These are phyloP conservation scores for Thielaviopsis populi DNA, from an alignment of 2,329 filamentous ascomycete genomes.

Conservation along the genomic window DNA sequence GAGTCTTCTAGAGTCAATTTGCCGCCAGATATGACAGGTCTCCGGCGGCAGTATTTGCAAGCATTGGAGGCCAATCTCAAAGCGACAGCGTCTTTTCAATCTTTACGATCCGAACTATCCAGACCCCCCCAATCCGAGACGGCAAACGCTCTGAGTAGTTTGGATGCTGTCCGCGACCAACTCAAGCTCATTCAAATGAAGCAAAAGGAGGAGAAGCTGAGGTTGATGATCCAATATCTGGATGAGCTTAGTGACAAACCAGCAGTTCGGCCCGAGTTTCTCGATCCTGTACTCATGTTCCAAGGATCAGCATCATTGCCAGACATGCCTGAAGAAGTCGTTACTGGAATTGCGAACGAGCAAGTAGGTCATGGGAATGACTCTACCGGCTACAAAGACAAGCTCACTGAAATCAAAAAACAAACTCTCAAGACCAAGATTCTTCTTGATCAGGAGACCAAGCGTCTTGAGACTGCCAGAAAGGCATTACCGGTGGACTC, in stretches of 20 bases:
- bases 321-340: conserved; percentile 36
- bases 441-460: conserved; percentile 40
- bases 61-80: conserved; percentile 38
- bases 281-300: conserved; percentile 37
- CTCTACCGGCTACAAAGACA: conserved; percentile 28
- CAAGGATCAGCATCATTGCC: conserved; percentile 31
- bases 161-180: conserved; percentile 31
- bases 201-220: conserved; percentile 36
- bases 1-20: conserved; percentile 14
- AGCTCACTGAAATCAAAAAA: conserved; percentile 32
- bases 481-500: conserved; percentile 25
- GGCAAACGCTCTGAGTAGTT: neutral
- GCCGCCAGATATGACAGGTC: conserved; percentile 29
- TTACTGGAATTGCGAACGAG: conserved; percentile 35
- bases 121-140: neutral
- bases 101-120: conserved; percentile 19
- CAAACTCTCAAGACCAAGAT: conserved; percentile 44
- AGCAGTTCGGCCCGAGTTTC: conserved; percentile 33
- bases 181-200: conserved; percentile 36
- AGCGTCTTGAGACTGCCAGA: conserved; percentile 35
- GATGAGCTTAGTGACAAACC: conserved; percentile 37
- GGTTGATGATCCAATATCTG: conserved; percentile 36
- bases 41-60: conserved; percentile 40
- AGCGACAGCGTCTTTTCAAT: conserved; percentile 34
- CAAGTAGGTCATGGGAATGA: conserved; percentile 27